These are phyloP conservation scores for Eucalyptus cloeziana DNA, from an alignment of 345 rosid species.

Conservation along the genomic window DNA sequence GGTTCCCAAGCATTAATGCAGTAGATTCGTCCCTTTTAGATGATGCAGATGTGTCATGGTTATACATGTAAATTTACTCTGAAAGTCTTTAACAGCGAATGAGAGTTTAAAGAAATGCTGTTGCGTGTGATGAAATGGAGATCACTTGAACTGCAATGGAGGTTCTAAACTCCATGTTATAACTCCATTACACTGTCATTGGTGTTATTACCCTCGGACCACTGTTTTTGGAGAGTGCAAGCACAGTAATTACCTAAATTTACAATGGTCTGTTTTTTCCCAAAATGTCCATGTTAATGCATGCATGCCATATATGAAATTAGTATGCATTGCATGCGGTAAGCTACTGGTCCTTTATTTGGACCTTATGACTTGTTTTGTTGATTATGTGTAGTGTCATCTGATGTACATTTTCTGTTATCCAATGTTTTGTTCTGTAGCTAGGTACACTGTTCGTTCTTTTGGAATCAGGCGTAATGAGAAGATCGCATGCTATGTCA, in stretches of 20 bases:
- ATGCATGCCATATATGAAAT: not conserved
- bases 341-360: not conserved
- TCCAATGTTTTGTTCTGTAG: conserved; percentile 5
- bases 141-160: not conserved
- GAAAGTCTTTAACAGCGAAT: not conserved
- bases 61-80: not conserved
- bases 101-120: not conserved
- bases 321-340: not conserved
- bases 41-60: not conserved
- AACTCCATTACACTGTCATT: not conserved
- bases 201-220: not conserved
- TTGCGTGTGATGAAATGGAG: not conserved
- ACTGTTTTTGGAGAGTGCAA: not conserved
- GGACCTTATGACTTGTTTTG: not conserved
- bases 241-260: not conserved
- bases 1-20: not conserved
- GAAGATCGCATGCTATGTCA: conserved; percentile 66
- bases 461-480: conserved; percentile 71
- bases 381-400: not conserved
- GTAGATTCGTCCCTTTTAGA: not conserved
- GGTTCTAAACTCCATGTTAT: not conserved
- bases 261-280: not conserved
- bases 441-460: conserved; percentile 66
- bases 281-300: not conserved
- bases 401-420: not conserved